phyloP scores from a whole-genome alignment of 257 asterid species.

The Rauvolfia tetraphylla region DNA sequence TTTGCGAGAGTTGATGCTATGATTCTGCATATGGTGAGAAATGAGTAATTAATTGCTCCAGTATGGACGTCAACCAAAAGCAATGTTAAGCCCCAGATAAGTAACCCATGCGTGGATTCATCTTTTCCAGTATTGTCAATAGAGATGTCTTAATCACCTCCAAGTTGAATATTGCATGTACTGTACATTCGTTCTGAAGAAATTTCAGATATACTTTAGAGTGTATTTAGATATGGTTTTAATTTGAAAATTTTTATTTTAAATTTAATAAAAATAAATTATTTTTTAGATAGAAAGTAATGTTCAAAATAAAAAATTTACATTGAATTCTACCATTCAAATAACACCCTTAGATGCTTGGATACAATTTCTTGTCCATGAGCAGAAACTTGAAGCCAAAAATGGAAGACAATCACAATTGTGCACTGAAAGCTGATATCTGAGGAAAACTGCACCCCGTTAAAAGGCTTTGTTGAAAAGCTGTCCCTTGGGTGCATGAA shows the following conservation, averaged over 20 bases:
- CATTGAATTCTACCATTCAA: too few species aligned
- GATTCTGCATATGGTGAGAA: neutral
- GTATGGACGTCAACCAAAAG: neutral
- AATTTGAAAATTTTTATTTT: too few species aligned
- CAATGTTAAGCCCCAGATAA: too few species aligned
- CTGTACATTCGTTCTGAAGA: neutral
- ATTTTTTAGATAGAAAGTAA: too few species aligned
- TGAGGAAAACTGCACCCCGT: conserved; percentile 8
- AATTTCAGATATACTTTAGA: too few species aligned
- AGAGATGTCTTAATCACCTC: neutral
- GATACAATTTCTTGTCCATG: neutral
- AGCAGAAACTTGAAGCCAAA: neutral
- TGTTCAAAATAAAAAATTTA: too few species aligned
- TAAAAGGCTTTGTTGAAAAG: neutral
- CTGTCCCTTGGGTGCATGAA: conserved; percentile 1
- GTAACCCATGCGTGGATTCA: too few species aligned
- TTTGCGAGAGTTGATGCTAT: neutral
- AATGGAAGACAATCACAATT: neutral
- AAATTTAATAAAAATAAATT: too few species aligned
- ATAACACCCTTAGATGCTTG: neutral
- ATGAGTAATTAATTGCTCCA: neutral
- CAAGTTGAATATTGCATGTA: neutral
- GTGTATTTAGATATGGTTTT: too few species aligned
- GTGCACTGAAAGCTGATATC: neutral
- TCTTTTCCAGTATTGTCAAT: neutral